Conservation (phyloP, 2,329 filamentous ascomycete genomes). For the Albophoma yamanashiensis region DNA sequence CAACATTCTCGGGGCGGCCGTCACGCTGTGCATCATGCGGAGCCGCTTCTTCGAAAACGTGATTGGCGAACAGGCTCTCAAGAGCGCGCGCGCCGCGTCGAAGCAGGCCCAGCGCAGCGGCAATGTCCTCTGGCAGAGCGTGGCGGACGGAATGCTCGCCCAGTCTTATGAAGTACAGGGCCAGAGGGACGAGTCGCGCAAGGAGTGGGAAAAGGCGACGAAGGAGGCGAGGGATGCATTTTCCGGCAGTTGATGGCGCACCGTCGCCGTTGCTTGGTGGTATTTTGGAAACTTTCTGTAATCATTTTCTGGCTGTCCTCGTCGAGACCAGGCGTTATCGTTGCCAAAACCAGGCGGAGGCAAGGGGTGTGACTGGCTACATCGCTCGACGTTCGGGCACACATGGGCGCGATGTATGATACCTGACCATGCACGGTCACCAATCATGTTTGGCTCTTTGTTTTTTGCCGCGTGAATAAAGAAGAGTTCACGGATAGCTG, state of each 20-base stretch:
- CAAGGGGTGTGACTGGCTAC: slow-evolving; percentile 3
- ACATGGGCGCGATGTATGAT: slow-evolving; percentile 13
- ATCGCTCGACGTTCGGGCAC: slow-evolving; percentile 4
- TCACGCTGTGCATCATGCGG: slow-evolving; percentile 79
- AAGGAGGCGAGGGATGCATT: slow-evolving; percentile 32
- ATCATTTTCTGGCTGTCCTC: background rate
- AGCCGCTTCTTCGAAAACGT: slow-evolving; percentile 72
- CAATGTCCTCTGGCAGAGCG: slow-evolving; percentile 68
- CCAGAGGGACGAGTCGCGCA: slow-evolving; percentile 33
- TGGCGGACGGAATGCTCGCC: slow-evolving; percentile 68
- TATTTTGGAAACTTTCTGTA: slow-evolving; percentile 7
- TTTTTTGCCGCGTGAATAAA: slow-evolving; percentile 1
- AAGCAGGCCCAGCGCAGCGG: slow-evolving; percentile 59
- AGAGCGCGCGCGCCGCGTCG: slow-evolving; percentile 60
- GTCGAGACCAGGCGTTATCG: background rate
- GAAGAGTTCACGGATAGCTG: background rate
- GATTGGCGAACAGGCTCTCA: slow-evolving; percentile 69
- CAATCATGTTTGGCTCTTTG: background rate
- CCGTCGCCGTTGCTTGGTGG: slow-evolving; percentile 1
- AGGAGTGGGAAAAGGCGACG: slow-evolving; percentile 29
- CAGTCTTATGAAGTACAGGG: slow-evolving; percentile 67
- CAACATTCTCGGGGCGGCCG: slow-evolving; percentile 72
- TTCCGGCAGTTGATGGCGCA: slow-evolving; percentile 17
- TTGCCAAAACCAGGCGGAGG: background rate
- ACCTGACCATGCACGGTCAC: slow-evolving; percentile 11